Evolutionary conservation across 371 early-diverging fungal species (phyloP).

Genomic region (Mortierella sp.): DNA sequence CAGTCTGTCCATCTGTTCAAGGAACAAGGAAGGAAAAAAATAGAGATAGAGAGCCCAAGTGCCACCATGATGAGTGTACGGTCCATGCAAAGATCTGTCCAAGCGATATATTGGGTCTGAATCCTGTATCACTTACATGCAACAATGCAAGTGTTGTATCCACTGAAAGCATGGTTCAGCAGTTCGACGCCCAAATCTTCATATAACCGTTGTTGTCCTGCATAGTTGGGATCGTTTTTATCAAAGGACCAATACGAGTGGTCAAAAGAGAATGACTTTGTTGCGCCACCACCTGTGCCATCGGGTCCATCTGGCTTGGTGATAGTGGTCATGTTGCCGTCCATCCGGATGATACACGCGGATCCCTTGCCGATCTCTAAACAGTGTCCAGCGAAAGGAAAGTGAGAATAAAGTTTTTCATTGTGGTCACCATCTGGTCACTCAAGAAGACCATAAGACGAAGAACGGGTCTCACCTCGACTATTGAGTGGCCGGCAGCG

Average conservation of each 20-base stretch:
- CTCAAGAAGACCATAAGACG: not conserved
- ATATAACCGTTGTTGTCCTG: slow-evolving; percentile 82
- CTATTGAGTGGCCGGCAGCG: slow-evolving; percentile 82
- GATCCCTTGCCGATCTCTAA: slow-evolving; percentile 73
- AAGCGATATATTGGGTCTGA: not conserved
- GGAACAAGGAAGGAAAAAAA: not conserved
- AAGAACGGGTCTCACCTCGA: slow-evolving; percentile 60
- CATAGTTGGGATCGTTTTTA: slow-evolving; percentile 71
- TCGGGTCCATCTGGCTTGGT: slow-evolving; percentile 62
- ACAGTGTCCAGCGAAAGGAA: not conserved
- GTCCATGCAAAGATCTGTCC: too few species aligned
- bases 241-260: slow-evolving; percentile 87
- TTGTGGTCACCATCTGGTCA: not conserved
- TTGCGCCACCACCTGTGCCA: slow-evolving; percentile 18
- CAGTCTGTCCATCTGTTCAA: slow-evolving; percentile 84
- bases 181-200: slow-evolving; percentile 80
- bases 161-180: slow-evolving; percentile 87
- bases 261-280: slow-evolving; percentile 85
- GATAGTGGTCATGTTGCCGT: slow-evolving; percentile 76
- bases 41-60: too few species aligned
- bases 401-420: not conserved
- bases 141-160: slow-evolving; percentile 91
- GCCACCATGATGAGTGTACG: too few species aligned
- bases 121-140: slow-evolving; percentile 68
- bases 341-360: slow-evolving; percentile 72